A percentile compares a stretch with the other conserved stretches of the same genome.
Evolutionary conservation across 345 rosid genomes (phyloP).

Genomic region (thale cress (Arabidopsis thaliana)): TAIR10.1 NC_003075.7:7938001-7938500

Average conservation of each 20-base stretch:
- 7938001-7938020: conserved; percentile 92
- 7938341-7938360: conserved; percentile 91
- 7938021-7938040: conserved; percentile 96
- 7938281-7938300: conserved; percentile 21
- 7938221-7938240: not conserved
- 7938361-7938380: conserved; percentile 98
- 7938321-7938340: conserved; percentile 93
- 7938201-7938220: not conserved
- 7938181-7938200: not conserved
- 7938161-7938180: not conserved
- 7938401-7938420: conserved; percentile 80
- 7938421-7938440: conserved; percentile 73
- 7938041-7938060: conserved; percentile 39
- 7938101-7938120: not conserved
- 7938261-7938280: not conserved
- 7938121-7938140: not conserved
- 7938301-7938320: conserved; percentile 71
- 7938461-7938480: conserved; percentile 77
- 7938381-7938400: conserved; percentile 95
- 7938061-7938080: not conserved
- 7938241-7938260: not conserved
- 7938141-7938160: not conserved
- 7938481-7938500: conserved; percentile 71
- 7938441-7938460: conserved; percentile 50
- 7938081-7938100: not conserved